Evolutionary conservation across 306 rosid genomes (phyloP).

Genomic region (Leucaena leucocephala): DNA sequence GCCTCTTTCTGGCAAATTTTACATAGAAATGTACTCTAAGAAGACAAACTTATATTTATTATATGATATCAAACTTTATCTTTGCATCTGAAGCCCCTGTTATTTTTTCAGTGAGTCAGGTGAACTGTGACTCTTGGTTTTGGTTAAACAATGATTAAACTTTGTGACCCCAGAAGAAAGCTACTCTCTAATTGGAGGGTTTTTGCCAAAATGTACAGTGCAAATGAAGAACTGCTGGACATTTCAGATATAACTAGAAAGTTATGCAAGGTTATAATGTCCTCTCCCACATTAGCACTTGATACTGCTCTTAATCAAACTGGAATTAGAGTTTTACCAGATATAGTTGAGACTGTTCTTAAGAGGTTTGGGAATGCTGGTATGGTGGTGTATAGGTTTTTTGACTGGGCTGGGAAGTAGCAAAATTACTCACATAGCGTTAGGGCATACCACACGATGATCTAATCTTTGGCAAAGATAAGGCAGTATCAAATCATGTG

Average conservation of each 20-base stretch:
- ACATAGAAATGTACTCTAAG: background rate
- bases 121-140: conserved; percentile 22
- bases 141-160: conserved; percentile 41
- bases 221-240: conserved; percentile 42
- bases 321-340: conserved; percentile 68
- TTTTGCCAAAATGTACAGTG: conserved; percentile 41
- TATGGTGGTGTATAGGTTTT: conserved; percentile 77
- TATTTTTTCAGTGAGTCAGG: conserved; percentile 12
- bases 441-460: conserved; percentile 77
- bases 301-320: conserved; percentile 79
- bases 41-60: background rate
- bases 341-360: conserved; percentile 71
- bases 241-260: conserved; percentile 51
- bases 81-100: conserved; percentile 17
- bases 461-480: conserved; percentile 75
- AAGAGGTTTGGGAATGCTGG: conserved; percentile 76
- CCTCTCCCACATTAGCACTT: conserved; percentile 55
- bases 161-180: conserved; percentile 20
- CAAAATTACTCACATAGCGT: conserved; percentile 55
- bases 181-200: conserved; percentile 27
- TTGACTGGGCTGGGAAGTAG: conserved; percentile 79
- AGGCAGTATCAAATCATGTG: conserved; percentile 85
- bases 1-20: background rate
- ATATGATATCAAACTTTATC: background rate
- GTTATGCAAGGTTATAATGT: conserved; percentile 64